Evolutionary conservation across 768 basidiomycete species (phyloP).

Genomic region (Ephemerocybe angulata): DNA sequence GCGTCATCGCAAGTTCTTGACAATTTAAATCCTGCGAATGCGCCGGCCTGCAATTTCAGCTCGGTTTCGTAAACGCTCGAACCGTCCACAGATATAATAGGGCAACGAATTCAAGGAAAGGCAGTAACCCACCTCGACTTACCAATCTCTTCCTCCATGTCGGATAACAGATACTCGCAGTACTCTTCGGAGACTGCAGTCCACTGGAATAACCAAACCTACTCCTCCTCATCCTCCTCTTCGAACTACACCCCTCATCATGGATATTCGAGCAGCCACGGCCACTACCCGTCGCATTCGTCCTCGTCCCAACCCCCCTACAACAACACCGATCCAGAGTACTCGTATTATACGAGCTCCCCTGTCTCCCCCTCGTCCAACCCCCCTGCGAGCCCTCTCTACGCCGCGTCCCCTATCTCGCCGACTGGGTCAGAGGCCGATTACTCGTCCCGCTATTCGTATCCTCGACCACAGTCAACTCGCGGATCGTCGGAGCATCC

Average conservation of each 20-base stretch:
- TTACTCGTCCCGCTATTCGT: slow-evolving; percentile 15
- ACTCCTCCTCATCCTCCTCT: neutral
- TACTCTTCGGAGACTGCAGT: slow-evolving; percentile 6
- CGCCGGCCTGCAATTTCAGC: slow-evolving; percentile 11
- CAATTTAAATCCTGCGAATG: slow-evolving; percentile 15
- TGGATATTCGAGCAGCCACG: neutral
- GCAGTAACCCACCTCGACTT: neutral
- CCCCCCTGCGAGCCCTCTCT: slow-evolving; percentile 3
- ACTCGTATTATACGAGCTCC: slow-evolving; percentile 6
- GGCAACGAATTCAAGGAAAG: slow-evolving; percentile 3
- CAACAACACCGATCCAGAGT: neutral
- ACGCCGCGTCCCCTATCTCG: slow-evolving; percentile 7
- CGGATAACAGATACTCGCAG: slow-evolving; percentile 8
- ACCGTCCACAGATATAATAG: slow-evolving; percentile 5
- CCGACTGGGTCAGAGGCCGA: slow-evolving; percentile 5
- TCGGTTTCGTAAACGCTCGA: slow-evolving; percentile 11
- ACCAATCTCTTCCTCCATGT: slow-evolving; percentile 2
- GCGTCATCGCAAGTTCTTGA: slow-evolving; percentile 11
- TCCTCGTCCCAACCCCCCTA: neutral
- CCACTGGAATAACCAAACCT: slow-evolving; percentile 3
- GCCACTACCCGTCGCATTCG: neutral
- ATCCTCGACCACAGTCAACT: slow-evolving; percentile 30
- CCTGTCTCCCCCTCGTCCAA: slow-evolving; percentile 1
- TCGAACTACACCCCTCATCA: neutral
- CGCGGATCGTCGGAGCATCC: slow-evolving; percentile 32